Base-by-base conservation (phyloP, 2,329 filamentous ascomycete genomes). In the Cordyceps militaris region DNA sequence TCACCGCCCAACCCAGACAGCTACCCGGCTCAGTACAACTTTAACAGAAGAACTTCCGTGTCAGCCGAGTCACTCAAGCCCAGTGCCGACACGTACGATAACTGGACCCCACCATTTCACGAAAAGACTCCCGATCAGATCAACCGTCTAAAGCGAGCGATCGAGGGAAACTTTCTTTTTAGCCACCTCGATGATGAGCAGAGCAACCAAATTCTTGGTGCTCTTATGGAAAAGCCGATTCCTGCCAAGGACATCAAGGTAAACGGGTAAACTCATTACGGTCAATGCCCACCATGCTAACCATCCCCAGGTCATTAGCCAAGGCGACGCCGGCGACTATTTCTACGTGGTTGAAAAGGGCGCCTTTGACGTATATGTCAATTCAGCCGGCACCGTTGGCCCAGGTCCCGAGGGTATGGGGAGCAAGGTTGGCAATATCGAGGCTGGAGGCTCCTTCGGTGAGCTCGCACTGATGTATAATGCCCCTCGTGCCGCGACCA, bases 401-500 rank as follows among this genome's bases (percentile, higher is more conserved):
- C 79, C 91, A 8, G 93, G 93, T 0, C 78, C 82, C 0, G 85
- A 92, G 48, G 94, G 93, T 11, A 80, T 97, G 74, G 94, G 94
- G 51, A 79, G 80, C 60, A 89, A 91, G 66, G 93, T 97, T 28
- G 85, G 85, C 65, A 85, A 81, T 38, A 95, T 95, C 59, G 87
- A 89, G 46, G 84, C 91, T 3, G 94, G 94, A 51, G 92, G 92
- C 61, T 96, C 91, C 4, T 99, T 99, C 72, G 94, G 94, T 66
- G 94, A 99, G 76, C 80, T 99, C 58, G 94, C 94, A 13, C 80
- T 99, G 66, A 97, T 99, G 94, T 97, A 99, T 77, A 97, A 97
- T 68, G 91, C 94, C 23, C 94, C 94, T 26, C 90, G 94, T 68
- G 94, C 94, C 43, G 94, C 94, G 3, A 97, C 94, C 0, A 90